Percentiles rank a stretch among this genome's conserved stretches.
Evolutionary conservation across 108 stramenopile genomes (phyloP).

Genomic region (Chaetoceros muelleri): DNA sequence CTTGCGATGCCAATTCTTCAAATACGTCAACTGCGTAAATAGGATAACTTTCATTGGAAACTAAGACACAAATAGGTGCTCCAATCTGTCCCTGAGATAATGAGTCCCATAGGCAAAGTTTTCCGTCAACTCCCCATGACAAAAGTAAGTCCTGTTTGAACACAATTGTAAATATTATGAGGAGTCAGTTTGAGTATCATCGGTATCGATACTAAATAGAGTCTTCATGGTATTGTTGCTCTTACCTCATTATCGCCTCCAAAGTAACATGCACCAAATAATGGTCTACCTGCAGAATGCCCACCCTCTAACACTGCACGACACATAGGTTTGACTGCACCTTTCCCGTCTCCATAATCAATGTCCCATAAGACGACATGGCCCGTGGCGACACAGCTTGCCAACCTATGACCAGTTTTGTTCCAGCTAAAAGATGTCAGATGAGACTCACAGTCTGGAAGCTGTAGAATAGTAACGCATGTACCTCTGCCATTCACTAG

Average conservation of each 20-base stretch:
- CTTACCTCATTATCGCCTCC: constrained; percentile 36
- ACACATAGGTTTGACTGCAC: constrained; percentile 30
- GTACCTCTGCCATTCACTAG: constrained; percentile 51
- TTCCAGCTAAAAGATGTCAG: constrained; percentile 79
- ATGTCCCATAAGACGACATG: constrained; percentile 52
- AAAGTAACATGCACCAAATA: constrained; percentile 64
- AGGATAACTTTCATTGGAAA: constrained; percentile 44
- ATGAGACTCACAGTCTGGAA: constrained; percentile 50
- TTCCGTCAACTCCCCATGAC: constrained; percentile 81
- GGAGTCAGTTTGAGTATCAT: neutral
- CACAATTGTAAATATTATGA: neutral
- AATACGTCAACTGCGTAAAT: constrained; percentile 56
- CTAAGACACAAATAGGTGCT: constrained; percentile 59
- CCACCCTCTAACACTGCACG: constrained; percentile 64
- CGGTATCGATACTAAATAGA: neutral
- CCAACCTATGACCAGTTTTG: constrained; percentile 45
- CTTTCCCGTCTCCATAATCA: constrained; percentile 15
- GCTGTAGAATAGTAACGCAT: constrained; percentile 33
- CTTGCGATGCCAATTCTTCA: neutral
- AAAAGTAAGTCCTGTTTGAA: constrained; percentile 41
- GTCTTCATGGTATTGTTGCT: too few species aligned
- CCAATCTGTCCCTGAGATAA: constrained; percentile 35
- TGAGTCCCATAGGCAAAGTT: constrained; percentile 71
- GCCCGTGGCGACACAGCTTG: constrained; percentile 70
- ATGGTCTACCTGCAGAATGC: constrained; percentile 47